Evolutionary conservation across 305 asterid genomes (phyloP).

Genomic region (Rubia tinctorum): DNA sequence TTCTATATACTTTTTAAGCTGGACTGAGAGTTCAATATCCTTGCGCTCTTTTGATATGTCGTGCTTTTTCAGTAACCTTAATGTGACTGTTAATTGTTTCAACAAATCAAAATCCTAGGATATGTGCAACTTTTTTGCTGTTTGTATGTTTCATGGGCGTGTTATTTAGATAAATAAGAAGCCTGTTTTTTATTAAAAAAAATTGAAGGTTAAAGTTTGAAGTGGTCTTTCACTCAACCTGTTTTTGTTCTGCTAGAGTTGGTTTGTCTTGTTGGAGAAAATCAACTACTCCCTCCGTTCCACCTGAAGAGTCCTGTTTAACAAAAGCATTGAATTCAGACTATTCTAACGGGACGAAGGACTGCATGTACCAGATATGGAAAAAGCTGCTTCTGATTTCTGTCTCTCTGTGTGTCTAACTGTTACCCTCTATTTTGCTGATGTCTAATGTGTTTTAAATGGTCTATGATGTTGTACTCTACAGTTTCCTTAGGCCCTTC

Average conservation of each 20-base stretch:
- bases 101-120: not conserved
- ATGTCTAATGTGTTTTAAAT: not conserved
- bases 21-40: not conserved
- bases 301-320: not conserved
- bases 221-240: not conserved
- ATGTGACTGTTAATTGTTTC: not conserved
- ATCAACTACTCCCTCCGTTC: not conserved
- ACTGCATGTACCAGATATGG: not conserved
- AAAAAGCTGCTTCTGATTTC: not conserved
- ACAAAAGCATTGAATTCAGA: not conserved
- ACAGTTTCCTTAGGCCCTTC: not conserved
- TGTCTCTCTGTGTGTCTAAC: not conserved
- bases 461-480: not conserved
- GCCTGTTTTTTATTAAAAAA: too few relatives aligned
- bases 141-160: not conserved
- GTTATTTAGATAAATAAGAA: not conserved
- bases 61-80: not conserved
- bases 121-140: not conserved
- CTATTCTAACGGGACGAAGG: not conserved
- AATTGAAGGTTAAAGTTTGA: not conserved
- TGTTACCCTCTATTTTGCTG: not conserved
- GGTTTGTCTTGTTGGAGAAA: not conserved
- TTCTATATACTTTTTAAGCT: slow-evolving; percentile 8
- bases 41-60: not conserved
- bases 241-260: not conserved